phyloP scores from a whole-genome alignment of 345 rosid genomes.

The Eucalyptus pauciflora region DNA sequence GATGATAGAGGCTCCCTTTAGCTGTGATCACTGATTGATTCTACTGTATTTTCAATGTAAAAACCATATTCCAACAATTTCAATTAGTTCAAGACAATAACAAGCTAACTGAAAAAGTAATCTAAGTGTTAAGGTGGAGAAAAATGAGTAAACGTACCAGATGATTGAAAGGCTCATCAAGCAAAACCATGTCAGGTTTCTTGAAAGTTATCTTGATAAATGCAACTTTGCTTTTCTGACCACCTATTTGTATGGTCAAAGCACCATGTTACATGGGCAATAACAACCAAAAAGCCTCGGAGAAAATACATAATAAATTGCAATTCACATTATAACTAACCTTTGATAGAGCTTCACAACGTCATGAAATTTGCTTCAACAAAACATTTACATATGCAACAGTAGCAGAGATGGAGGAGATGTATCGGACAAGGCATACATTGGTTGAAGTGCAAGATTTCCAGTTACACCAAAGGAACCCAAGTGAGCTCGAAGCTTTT shows the following conservation, averaged over 20 bases:
- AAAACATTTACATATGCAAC: neutral
- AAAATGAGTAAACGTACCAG: neutral
- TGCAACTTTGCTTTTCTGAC: neutral
- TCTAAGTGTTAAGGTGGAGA: neutral
- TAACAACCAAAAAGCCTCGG: neutral
- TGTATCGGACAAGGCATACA: neutral
- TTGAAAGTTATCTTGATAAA: neutral
- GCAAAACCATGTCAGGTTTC: neutral
- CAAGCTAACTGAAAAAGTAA: neutral
- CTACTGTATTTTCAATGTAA: neutral
- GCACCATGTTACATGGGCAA: neutral
- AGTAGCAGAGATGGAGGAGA: neutral
- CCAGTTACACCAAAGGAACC: accelerated
- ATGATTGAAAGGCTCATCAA: neutral
- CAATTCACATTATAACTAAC: neutral
- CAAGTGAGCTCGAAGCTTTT: neutral
- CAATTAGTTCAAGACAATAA: neutral
- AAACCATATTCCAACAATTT: neutral
- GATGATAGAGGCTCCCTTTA: neutral
- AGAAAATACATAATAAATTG: neutral
- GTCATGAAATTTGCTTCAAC: neutral
- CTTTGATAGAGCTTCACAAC: neutral
- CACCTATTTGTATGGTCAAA: neutral
- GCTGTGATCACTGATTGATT: neutral
- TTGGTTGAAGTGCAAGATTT: neutral